A percentile compares a stretch with the other conserved stretches of the same genome.
These are phyloP conservation scores for Starmerella sp. DNA, from an alignment of 805 yeast species.

Conservation along the genomic window DNA sequence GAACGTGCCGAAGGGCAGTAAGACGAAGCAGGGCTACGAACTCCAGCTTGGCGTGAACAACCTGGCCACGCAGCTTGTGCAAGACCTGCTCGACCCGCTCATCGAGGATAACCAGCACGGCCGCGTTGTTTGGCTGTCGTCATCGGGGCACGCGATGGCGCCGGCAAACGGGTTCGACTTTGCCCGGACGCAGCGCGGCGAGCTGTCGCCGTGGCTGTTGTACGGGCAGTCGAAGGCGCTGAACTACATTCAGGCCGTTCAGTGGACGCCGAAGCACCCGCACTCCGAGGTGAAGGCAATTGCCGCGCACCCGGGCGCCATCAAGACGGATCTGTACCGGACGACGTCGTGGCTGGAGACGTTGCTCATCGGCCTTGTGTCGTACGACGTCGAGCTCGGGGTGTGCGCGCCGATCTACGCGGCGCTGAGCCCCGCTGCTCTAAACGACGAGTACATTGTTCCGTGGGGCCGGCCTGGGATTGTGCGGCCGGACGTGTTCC, in stretches of 20 bases:
- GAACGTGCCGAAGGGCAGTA: constrained; percentile 31
- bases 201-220: neutral
- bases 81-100: constrained; percentile 30
- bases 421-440: constrained; percentile 35
- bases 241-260: constrained; percentile 30
- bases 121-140: constrained; percentile 39
- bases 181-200: constrained; percentile 25
- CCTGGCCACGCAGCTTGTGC: constrained; percentile 38
- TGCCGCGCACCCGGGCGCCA: constrained; percentile 35
- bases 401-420: constrained; percentile 38
- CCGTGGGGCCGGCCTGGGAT: constrained; percentile 37
- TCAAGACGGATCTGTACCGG: constrained; percentile 31
- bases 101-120: constrained; percentile 31
- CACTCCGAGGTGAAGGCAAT: constrained; percentile 28
- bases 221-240: constrained; percentile 40
- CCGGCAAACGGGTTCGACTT: constrained; percentile 29
- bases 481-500: constrained; percentile 31
- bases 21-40: constrained; percentile 38
- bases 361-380: neutral
- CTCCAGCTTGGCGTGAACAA: constrained; percentile 38
- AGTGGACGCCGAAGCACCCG: constrained; percentile 31
- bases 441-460: constrained; percentile 33
- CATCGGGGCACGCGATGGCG: constrained; percentile 30
- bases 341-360: constrained; percentile 8
- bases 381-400: constrained; percentile 30